Evolutionary conservation across 73 alveolate genomes (phyloP).

Genomic region (Blepharisma japonicum): DNA sequence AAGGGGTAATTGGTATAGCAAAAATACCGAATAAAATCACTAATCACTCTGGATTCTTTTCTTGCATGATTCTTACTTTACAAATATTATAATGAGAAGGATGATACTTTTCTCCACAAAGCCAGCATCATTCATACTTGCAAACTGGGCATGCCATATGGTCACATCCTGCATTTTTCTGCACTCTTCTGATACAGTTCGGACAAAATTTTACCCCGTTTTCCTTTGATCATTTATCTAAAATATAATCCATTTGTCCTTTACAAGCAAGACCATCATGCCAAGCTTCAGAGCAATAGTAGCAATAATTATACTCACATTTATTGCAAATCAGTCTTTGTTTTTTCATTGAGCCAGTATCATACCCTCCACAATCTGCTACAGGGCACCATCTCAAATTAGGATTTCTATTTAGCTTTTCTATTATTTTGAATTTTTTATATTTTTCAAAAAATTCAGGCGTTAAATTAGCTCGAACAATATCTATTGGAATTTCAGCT

Average conservation of each 20-base stretch:
- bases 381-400: constrained; percentile 4
- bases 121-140: constrained; percentile 7
- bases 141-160: constrained; percentile 2
- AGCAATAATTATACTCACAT: constrained; percentile 5
- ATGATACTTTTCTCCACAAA: background rate
- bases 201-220: constrained; percentile 16
- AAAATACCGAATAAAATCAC: too few species aligned
- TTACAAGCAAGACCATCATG: background rate
- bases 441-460: background rate
- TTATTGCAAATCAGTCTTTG: background rate
- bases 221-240: background rate
- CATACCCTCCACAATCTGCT: constrained; percentile 9
- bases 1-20: too few species aligned
- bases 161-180: background rate
- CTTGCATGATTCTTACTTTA: too few species aligned
- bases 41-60: too few species aligned
- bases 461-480: background rate
- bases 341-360: background rate
- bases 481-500: background rate
- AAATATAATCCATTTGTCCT: background rate
- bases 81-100: too few species aligned
- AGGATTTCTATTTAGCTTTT: background rate
- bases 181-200: background rate
- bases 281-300: constrained; percentile 5
- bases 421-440: background rate